Base-by-base conservation (phyloP, 2,329 filamentous ascomycete species). In the Fusarium buxicola region DNA sequence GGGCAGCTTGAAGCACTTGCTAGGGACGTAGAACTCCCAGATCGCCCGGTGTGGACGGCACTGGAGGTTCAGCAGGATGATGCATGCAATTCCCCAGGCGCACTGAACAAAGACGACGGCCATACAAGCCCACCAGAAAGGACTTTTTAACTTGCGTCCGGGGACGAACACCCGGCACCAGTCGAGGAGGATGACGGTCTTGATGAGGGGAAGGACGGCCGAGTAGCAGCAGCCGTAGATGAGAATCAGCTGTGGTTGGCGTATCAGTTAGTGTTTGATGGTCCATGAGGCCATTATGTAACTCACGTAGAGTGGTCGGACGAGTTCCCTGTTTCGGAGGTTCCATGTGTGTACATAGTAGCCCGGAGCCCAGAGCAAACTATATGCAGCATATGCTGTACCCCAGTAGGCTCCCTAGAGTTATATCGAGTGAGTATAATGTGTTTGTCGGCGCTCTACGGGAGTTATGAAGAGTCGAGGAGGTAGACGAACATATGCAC, bases 281-380 rank as follows among this genome's bases (percentile, higher is more conserved):
- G 10, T 15, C n/a, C 2, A 7, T 12, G 12, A 18, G 16, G 27
- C n/a, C n/a, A n/a, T n/a, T n/a, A n/a, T 12, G 36, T 11, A 15
- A 41, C 53, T 46, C n/a, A 60, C 57, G 12, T 41, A 60, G 13
- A 55, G 36, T 11, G 57, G 52, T 3, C 27, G 8, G 6, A 60
- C 28, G 5, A 60, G 48, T 10, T 60, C 47, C 8, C 46, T 16
- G 12, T 49, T 40, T 9, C 30, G 31, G 13, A 60, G 57, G 36
- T 60, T 52, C 53, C 57, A 60, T 9, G 43, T 47, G 18, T 60
- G 57, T 2, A 60, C 52, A 25, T 53, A 60, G 32, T 60, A 60
- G 5, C 57, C 57, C 0, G 57, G 57, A 15, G 52, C 49, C 36
- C 38, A 40, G 6, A 60, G 49, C 38, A 60, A 24, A 3, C 38